Evolutionary conservation across 1,139 yeast species (phyloP), one percentile per base, ranked within the genome.

Genomic region (Geotrichum bryndzae): DNA sequence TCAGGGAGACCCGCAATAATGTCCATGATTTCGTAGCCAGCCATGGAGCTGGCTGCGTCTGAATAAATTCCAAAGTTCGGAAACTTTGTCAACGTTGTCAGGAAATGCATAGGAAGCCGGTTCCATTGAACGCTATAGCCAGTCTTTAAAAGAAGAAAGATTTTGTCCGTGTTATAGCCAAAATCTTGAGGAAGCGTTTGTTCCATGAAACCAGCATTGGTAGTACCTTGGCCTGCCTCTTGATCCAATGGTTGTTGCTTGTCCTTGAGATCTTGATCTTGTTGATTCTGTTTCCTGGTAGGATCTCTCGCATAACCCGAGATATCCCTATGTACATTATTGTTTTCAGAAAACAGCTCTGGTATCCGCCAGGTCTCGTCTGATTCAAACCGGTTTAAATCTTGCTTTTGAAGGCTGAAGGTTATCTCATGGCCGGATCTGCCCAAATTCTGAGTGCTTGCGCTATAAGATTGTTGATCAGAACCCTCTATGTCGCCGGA

Each of bases 101-200:
- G 65, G 23, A 76, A 59, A 58, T 76, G 79, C 33, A 72, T 66
- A 5, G 79, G 79, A 57, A 76, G 61, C n/a, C 78, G 71, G 23
- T 72, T 66, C 77, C 77, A 75, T 63, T 72, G 66, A 3, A 72
- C 74, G n/a, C 73, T 70, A 18, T 72, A 70, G 4, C 79, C 78
- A 1, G 77, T 73, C 59, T 76, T 76, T 57, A 76, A 66, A 74
- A 75, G 69, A 22, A 72, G 59, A 61, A 73, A 74, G 3, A 71
- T 59, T 4, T 68, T 65, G 29, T 72, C 68, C 0, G 69, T 58
- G 23, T 66, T 65, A 18, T 65, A 58, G 15, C 69, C 70, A 51
- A 66, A 69, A 51, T 70, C 72, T 8, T 68, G 66, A 18, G 66
- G 64, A 46, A 69, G 56, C 18, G 67, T 65, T 57, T 69, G 72